A percentile compares a stretch with the other conserved stretches of the same genome.
Conservation (phyloP, 2,329 filamentous ascomycete species). For the Scedosporium minutisporum region DNA sequence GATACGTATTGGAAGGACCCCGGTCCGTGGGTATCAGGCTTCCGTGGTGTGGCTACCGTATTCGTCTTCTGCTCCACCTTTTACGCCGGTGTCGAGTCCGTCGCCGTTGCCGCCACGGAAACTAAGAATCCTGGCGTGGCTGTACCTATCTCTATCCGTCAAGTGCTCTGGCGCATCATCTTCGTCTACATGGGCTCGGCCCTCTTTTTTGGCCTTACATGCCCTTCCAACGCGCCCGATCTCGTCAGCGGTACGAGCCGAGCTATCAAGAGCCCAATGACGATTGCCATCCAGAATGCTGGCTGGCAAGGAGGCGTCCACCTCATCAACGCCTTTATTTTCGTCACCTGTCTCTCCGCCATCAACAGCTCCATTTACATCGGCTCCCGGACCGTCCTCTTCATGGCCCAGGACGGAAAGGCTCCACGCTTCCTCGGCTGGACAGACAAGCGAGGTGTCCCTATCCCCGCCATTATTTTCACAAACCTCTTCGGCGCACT, state of each 20-base stretch:
- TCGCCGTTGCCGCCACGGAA: conserved; percentile 55
- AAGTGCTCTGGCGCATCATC: conserved; percentile 52
- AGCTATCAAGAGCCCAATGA: conserved; percentile 63
- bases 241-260: conserved; percentile 53
- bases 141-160: conserved; percentile 48
- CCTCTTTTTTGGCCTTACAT: conserved; percentile 66
- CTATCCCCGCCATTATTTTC: conserved; percentile 52
- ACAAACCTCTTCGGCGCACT: conserved; percentile 62
- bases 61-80: conserved; percentile 63
- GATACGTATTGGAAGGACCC: conserved; percentile 65
- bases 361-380: conserved; percentile 73
- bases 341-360: conserved; percentile 62
- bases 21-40: conserved; percentile 60
- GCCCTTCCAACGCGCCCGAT: conserved; percentile 56
- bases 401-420: conserved; percentile 65
- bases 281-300: conserved; percentile 62
- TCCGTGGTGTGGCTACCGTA: conserved; percentile 54
- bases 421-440: conserved; percentile 60
- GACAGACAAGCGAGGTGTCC: conserved; percentile 55
- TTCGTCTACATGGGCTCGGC: conserved; percentile 60
- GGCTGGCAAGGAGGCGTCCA: conserved; percentile 66
- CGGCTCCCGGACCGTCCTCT: conserved; percentile 62
- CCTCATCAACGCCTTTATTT: conserved; percentile 68
- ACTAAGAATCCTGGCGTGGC: conserved; percentile 47
- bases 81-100: conserved; percentile 56